Percentiles rank a stretch among this genome's conserved stretches.
phyloP scores from a whole-genome alignment of 345 rosid species.

The Hibiscus tridactylites region DNA sequence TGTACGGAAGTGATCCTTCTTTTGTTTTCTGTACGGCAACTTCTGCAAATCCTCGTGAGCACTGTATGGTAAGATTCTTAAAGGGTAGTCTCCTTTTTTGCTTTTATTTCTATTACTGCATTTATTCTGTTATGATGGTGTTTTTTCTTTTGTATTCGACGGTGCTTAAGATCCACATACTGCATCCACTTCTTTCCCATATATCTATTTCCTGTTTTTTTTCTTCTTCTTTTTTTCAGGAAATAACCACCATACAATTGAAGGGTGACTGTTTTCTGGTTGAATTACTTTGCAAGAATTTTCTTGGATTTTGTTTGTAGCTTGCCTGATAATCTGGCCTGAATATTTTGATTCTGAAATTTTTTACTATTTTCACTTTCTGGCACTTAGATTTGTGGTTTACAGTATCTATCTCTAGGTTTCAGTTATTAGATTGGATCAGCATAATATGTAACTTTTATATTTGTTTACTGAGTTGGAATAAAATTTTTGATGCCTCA shows the following conservation, averaged over 20 bases:
- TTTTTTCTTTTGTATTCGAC: not conserved
- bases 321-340: conserved; percentile 3
- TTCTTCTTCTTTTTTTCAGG: not conserved
- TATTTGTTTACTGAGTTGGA: conserved; percentile 6
- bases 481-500: conserved; percentile 26
- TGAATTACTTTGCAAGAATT: not conserved
- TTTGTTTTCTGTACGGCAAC: conserved; percentile 92
- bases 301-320: not conserved
- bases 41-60: conserved; percentile 87
- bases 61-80: conserved; percentile 68
- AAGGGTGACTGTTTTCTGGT: not conserved
- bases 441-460: not conserved
- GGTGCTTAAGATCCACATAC: not conserved
- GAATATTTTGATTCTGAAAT: not conserved
- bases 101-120: not conserved
- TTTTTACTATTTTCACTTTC: not conserved
- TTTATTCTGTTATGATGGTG: not conserved
- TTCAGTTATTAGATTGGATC: not conserved
- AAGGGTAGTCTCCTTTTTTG: conserved; percentile 14
- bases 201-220: not conserved
- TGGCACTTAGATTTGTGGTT: not conserved
- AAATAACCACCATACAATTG: not conserved
- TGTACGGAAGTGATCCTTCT: conserved; percentile 68
- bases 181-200: not conserved
- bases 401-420: not conserved